phyloP scores from a whole-genome alignment of 306 rosid species.

The Ormosia semicastrata region DNA sequence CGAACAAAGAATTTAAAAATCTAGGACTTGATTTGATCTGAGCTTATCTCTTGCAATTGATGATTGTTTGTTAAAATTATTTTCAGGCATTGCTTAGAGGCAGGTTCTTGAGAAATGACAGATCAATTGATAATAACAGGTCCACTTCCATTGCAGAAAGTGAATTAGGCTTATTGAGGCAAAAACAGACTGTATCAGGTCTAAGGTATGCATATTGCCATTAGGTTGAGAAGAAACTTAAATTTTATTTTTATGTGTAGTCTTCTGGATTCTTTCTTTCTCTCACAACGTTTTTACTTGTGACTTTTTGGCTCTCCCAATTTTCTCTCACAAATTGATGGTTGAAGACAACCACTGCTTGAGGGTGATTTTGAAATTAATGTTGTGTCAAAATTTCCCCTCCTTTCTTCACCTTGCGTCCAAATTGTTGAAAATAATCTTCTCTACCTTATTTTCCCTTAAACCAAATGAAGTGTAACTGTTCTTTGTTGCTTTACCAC shows the following conservation, averaged over 20 bases:
- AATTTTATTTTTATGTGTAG: not conserved
- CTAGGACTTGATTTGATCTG: slow-evolving; percentile 2
- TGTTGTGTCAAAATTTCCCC: slow-evolving; percentile 1
- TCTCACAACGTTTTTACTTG: not conserved
- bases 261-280: slow-evolving; percentile 16
- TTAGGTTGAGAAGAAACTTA: not conserved
- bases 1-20: not conserved
- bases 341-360: slow-evolving; percentile 1
- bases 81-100: slow-evolving; percentile 94
- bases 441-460: not conserved
- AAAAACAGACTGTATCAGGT: slow-evolving; percentile 86
- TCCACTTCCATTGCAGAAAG: slow-evolving; percentile 77
- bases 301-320: not conserved
- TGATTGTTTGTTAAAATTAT: slow-evolving; percentile 19
- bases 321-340: not conserved
- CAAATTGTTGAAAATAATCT: slow-evolving; percentile 14
- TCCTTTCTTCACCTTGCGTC: not conserved
- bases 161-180: slow-evolving; percentile 90
- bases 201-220: slow-evolving; percentile 62
- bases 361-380: slow-evolving; percentile 13
- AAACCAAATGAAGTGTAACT: slow-evolving; percentile 12
- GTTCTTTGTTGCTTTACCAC: slow-evolving; percentile 10
- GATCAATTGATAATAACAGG: slow-evolving; percentile 56
- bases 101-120: slow-evolving; percentile 87
- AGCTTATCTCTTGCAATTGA: slow-evolving; percentile 32